Percentiles rank a stretch among this genome's conserved stretches.
Evolutionary conservation across 1,139 yeast species (phyloP).

Genomic region (Chernovozyma sophiae-reginae): DNA sequence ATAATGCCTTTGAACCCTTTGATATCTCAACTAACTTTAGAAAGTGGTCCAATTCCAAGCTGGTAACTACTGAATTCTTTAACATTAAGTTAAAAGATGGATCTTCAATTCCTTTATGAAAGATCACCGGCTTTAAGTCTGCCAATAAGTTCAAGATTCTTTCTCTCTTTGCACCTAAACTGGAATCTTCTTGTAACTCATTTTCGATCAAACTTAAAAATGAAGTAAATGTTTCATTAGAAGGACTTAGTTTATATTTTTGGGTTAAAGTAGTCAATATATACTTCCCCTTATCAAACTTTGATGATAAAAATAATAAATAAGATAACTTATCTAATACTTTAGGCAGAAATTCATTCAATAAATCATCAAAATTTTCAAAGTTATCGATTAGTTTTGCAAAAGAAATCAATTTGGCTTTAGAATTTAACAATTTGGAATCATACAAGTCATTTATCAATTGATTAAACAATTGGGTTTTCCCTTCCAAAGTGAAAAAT

Average conservation of each 20-base stretch:
- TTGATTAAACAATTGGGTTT: constrained; percentile 14
- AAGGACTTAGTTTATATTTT: constrained; percentile 20
- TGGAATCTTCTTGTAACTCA: constrained; percentile 1
- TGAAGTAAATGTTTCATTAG: constrained; percentile 20
- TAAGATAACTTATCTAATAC: constrained; percentile 25
- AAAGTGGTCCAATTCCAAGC: constrained; percentile 31
- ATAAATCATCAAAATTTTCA: constrained; percentile 12
- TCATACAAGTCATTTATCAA: constrained; percentile 12
- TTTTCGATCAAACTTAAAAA: constrained; percentile 7
- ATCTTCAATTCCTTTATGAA: constrained; percentile 19
- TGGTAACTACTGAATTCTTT: constrained; percentile 17
- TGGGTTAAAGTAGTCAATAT: constrained; percentile 18
- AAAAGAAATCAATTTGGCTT: constrained; percentile 10
- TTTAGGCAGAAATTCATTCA: constrained; percentile 10
- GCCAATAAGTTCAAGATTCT: constrained; percentile 20
- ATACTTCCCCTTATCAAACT: constrained; percentile 16
- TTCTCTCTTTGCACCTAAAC: constrained; percentile 5
- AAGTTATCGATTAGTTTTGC: constrained; percentile 9
- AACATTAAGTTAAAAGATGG: constrained; percentile 21
- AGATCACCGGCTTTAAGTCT: constrained; percentile 28
- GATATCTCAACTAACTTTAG: constrained; percentile 16
- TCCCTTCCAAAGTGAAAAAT: constrained; percentile 17
- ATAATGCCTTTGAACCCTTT: constrained; percentile 8
- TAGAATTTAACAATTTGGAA: constrained; percentile 9
- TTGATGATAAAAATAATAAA: constrained; percentile 18